Percentiles rank a stretch among this genome's conserved stretches.
Conservation (phyloP, 2,329 filamentous ascomycete species). For the Dactylellina parvicollis region DNA sequence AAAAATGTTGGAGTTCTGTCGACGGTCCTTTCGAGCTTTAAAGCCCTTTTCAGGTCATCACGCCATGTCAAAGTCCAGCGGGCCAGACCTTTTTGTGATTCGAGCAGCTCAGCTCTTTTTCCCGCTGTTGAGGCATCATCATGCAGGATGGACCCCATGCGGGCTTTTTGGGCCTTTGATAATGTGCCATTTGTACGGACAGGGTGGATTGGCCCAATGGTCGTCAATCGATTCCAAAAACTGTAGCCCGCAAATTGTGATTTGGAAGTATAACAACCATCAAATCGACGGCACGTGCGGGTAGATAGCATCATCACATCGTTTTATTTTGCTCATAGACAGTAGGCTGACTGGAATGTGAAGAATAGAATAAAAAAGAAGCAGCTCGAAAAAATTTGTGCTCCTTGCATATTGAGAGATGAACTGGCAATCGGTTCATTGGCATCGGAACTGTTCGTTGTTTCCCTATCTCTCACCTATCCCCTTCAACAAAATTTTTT, state of each 20-base stretch:
- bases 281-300: neutral
- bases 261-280: neutral
- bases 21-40: constrained; percentile 2
- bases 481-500: neutral
- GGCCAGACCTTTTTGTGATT: constrained; percentile 10
- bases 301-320: too few relatives aligned
- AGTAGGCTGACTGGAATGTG: neutral
- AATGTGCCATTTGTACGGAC: constrained; percentile 32
- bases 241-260: too few relatives aligned
- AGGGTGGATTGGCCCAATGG: too few relatives aligned
- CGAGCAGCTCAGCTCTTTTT: constrained; percentile 9
- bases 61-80: constrained; percentile 5
- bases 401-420: constrained; percentile 18
- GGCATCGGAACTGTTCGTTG: neutral
- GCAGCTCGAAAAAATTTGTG: constrained; percentile 1
- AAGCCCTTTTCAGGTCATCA: constrained; percentile 23
- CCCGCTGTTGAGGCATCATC: constrained; percentile 39
- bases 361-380: constrained; percentile 4
- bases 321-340: neutral
- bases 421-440: constrained; percentile 14
- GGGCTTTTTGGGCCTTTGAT: constrained; percentile 38
- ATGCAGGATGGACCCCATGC: constrained; percentile 26
- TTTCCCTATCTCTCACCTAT: neutral
- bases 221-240: too few relatives aligned
- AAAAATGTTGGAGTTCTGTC: neutral